Evolutionary conservation across 345 rosid species (phyloP), one percentile per base, ranked within the genome.

Genomic region (Salix arbutifolia): DNA sequence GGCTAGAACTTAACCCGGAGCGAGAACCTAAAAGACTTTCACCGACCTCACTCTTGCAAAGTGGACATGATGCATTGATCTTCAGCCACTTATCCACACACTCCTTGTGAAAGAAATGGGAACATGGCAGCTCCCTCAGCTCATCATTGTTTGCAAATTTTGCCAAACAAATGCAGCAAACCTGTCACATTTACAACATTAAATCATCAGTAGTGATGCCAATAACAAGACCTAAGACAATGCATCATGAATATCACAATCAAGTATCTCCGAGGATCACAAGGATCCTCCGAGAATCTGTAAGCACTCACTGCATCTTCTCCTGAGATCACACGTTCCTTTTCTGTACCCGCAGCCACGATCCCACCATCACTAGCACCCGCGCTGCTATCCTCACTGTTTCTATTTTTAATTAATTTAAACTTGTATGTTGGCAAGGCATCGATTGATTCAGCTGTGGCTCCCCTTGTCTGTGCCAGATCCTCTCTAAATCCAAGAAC

Each of bases 1-100:
- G 88, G 74, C 80, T 79, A 28, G 90, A 77, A 76, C 75, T 82
- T 23, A 87, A 78, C 68, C 77, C 75, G 0, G 93, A 38, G 25
- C 79, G 58, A 28, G 88, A 79, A 56, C 83, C 93, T 48, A 84
- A 44, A 16, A 84, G 60, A 61, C 84, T 82, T 69, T 89, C 93
- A 10, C 94, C 91, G 25, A 93, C 96, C 71, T 93, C 95, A 18
- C 82, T 88, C 84, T 96, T 96, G 93, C 99, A 96, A 25, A 96
- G 94, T 67, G 99, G 99, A 80, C 99, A 96, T 6, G 90, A 81
- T 1, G 98, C 98, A 31, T 91, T 93, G 80, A 96, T 96, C 85
- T 92, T 96, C 42, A 96, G 90, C 99, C 99, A 96, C 79, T 92
- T 96, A 71, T 93, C 98, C 31, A 96, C 97, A 52, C 99, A 96